These are phyloP conservation scores for Sonneratia caseolaris DNA, from an alignment of 345 rosid species.

Conservation along the genomic window DNA sequence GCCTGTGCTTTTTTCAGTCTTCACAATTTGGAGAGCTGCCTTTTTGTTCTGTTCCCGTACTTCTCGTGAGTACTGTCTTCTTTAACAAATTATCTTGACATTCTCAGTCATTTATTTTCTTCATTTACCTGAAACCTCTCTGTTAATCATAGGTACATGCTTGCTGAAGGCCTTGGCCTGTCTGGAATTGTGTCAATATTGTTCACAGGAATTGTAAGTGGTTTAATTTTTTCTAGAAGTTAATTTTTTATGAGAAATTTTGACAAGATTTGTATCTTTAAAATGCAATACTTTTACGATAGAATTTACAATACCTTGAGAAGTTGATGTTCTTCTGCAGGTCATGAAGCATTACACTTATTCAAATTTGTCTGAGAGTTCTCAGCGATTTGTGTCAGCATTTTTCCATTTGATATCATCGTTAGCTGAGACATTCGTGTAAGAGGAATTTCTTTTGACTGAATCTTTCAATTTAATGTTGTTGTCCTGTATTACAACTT, in stretches of 20 bases:
- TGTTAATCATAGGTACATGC: slow-evolving; percentile 66
- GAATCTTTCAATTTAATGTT: slow-evolving; percentile 4
- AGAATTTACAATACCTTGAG: slow-evolving; percentile 1
- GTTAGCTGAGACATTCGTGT: slow-evolving; percentile 94
- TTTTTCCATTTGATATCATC: slow-evolving; percentile 97
- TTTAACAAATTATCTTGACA: background rate
- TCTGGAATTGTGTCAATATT: slow-evolving; percentile 96
- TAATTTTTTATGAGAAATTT: slow-evolving; percentile 2
- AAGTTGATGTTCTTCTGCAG: slow-evolving; percentile 23
- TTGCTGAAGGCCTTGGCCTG: slow-evolving; percentile 98
- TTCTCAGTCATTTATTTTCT: background rate
- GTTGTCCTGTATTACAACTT: background rate
- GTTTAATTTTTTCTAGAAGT: background rate
- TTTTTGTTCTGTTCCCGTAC: slow-evolving; percentile 81
- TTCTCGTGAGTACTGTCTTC: slow-evolving; percentile 17
- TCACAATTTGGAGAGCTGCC: slow-evolving; percentile 98
- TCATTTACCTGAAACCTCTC: slow-evolving; percentile 6
- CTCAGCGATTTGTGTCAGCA: slow-evolving; percentile 85
- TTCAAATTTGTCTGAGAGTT: slow-evolving; percentile 87
- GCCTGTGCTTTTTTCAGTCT: slow-evolving; percentile 42
- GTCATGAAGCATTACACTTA: slow-evolving; percentile 94
- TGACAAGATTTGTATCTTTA: background rate
- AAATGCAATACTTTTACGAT: background rate
- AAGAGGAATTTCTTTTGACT: slow-evolving; percentile 11
- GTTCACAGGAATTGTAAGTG: slow-evolving; percentile 92